Base-by-base conservation (phyloP, 495 filamentous ascomycete genomes). In the Mycothermus thermophilus region DNA sequence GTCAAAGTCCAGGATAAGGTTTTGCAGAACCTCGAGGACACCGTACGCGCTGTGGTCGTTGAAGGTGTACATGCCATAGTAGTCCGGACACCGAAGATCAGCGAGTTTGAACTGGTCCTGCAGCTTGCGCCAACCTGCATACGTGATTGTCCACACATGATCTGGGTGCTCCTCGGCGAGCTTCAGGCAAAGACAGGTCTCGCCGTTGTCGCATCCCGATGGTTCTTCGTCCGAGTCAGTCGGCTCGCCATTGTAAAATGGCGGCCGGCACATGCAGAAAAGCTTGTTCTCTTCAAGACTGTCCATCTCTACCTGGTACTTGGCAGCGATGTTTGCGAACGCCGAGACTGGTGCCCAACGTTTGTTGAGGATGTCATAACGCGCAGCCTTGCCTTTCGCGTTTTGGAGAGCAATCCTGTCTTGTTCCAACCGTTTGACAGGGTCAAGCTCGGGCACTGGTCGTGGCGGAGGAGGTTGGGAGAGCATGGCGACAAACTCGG, bases 321-420 rank as follows among this genome's bases (percentile, higher is more conserved):
- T 30, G 0, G 18, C 18, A 16, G 62, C 54, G 17, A 44, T 38
- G 34, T 69, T 67, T 14, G 50, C 62, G 2, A 62, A 66, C 24
- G 20, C 51, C 1, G 62, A 65, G 2, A 63, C 34, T 10, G 40
- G 35, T 6, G 54, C 42, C 63, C 63, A 66, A n/a, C 62, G 59
- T 27, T 47, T 43, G 46, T 38, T 55, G n/a, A n/a, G n/a, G n/a
- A n/a, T n/a, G n/a, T n/a, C n/a, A n/a, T n/a, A n/a, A n/a, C n/a
- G n/a, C n/a, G n/a, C n/a, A n/a, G n/a, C n/a, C n/a, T n/a, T n/a
- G n/a, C n/a, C n/a, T n/a, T n/a, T n/a, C n/a, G n/a, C n/a, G n/a
- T n/a, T n/a, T n/a, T n/a, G n/a, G n/a, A n/a, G n/a, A n/a, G n/a
- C n/a, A n/a, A n/a, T n/a, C n/a, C n/a, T n/a, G n/a, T n/a, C n/a